Evolutionary conservation across 495 filamentous ascomycete species (phyloP).

Genomic region (Tuber magnatum): DNA sequence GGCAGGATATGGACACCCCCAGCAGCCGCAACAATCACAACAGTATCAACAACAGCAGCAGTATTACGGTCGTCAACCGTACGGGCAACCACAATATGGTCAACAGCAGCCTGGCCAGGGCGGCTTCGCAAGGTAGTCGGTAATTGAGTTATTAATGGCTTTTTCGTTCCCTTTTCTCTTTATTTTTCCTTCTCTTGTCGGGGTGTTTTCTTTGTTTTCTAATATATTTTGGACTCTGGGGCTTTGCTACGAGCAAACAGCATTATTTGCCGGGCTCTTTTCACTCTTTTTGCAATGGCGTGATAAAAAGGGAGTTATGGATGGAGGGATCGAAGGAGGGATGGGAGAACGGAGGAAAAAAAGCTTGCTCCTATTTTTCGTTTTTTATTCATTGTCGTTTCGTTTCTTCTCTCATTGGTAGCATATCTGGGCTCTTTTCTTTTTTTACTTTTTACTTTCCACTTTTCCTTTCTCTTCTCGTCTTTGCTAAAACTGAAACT

Average conservation of each 20-base stretch:
- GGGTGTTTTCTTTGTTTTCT: conserved; percentile 14
- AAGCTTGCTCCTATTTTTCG: conserved; percentile 6
- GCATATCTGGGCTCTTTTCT: conserved; percentile 22
- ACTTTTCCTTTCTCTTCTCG: background rate
- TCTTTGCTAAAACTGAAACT: background rate
- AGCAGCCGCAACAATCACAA: conserved; percentile 42
- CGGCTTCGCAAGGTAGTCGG: conserved; percentile 25
- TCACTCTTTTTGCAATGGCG: background rate
- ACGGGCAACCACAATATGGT: conserved; percentile 33
- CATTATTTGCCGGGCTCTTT: background rate
- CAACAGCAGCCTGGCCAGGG: conserved; percentile 20
- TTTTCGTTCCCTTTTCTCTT: background rate
- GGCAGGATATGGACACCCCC: conserved; percentile 39
- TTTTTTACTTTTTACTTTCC: conserved; percentile 10
- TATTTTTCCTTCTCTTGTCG: conserved; percentile 11
- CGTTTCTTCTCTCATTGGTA: conserved; percentile 14
- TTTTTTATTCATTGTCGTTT: conserved; percentile 11
- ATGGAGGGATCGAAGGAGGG: conserved; percentile 2
- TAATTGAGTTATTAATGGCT: conserved; percentile 1
- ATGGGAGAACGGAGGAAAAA: background rate
- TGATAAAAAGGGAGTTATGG: conserved; percentile 7
- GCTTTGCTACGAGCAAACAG: background rate
- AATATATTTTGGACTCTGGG: conserved; percentile 18
- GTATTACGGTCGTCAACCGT: conserved; percentile 29
- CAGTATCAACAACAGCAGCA: conserved; percentile 29